A percentile compares a stretch with the other conserved stretches of the same genome.
Evolutionary conservation across 768 basidiomycete genomes (phyloP).

Genomic region (Boletus sp.): DNA sequence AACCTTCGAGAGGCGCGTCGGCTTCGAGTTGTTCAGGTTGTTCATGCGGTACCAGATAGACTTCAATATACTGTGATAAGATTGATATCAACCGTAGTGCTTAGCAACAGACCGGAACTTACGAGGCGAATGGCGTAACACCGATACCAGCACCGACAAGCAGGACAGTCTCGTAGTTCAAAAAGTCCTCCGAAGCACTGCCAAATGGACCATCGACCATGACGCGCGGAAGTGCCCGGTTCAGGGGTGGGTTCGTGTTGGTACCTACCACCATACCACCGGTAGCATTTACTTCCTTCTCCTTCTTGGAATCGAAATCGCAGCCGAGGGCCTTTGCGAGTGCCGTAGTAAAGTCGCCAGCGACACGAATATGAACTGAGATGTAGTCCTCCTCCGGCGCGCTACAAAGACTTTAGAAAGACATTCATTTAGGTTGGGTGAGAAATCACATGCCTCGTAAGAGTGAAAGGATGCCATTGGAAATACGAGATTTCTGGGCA

Average conservation of each 20-base stretch:
- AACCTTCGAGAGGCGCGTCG: slow-evolving; percentile 84
- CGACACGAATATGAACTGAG: slow-evolving; percentile 88
- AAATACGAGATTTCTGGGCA: slow-evolving; percentile 93
- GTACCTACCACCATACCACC: slow-evolving; percentile 65
- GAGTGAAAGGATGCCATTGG: slow-evolving; percentile 97
- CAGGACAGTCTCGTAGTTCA: slow-evolving; percentile 85
- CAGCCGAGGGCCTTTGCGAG: slow-evolving; percentile 83
- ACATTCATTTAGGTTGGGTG: not conserved
- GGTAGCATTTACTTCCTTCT: slow-evolving; percentile 40
- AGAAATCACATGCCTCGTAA: slow-evolving; percentile 57
- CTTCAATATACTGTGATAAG: slow-evolving; percentile 65
- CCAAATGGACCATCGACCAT: slow-evolving; percentile 99
- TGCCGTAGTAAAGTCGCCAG: slow-evolving; percentile 88
- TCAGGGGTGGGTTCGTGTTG: slow-evolving; percentile 55
- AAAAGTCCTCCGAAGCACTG: slow-evolving; percentile 86
- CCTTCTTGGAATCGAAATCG: slow-evolving; percentile 62
- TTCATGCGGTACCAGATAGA: slow-evolving; percentile 98
- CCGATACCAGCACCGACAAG: slow-evolving; percentile 95
- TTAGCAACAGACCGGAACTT: slow-evolving; percentile 31
- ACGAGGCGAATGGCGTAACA: slow-evolving; percentile 96
- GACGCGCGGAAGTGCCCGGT: slow-evolving; percentile 78
- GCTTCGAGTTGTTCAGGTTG: slow-evolving; percentile 69
- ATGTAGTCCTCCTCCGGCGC: slow-evolving; percentile 96
- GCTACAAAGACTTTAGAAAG: slow-evolving; percentile 34
- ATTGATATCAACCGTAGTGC: slow-evolving; percentile 2